Evolutionary conservation across 2,329 filamentous ascomycete species (phyloP), one percentile per base, ranked within the genome.

Genomic region (Diaporthe batatas): DNA sequence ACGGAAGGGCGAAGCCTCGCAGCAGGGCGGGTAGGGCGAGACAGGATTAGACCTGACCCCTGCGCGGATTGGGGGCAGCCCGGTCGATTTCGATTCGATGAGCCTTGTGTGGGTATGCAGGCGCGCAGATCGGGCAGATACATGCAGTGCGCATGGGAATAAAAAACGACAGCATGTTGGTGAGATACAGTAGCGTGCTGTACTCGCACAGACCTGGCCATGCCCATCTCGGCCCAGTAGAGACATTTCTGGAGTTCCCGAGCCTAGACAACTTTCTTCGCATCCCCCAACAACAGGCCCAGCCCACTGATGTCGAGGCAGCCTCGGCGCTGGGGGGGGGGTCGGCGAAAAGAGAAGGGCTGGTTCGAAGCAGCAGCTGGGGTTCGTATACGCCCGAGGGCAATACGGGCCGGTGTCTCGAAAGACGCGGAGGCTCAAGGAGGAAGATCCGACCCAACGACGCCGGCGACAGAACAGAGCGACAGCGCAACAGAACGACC

Each of bases 61-160:
- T 42, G 55, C 54, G 68, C 47, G 47, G 49, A 53, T 70, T 59
- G 68, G 55, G 47, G 62, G 58, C 44, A 18, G 47, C 42, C 23
- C 44, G 53, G 44, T 59, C 68, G 32, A 53, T 58, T 70, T 62
- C 47, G 68, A 64, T 39, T 53, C 14, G 62, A 29, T 39, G 29
- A 16, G 62, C 62, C 47, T 53, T 44, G 68, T 53, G 68, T 64
- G 47, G 68, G 47, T 34, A 70, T 70, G 68, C 68, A 70, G 23
- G 55, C 23, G 44, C 34, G 68, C 55, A 70, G 68, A 70, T 62
- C 68, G 68, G 47, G 47, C 49, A 62, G 42, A 62, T 57, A 62
- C 57, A 70, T 70, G 68, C 68, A 70, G 32, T 62, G 68, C 68
- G 58, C 34, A 70, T 70, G 55, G 68, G 58, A 62, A 70, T 3